Evolutionary conservation across 192 early-diverging fungal genomes (phyloP), one percentile per base, ranked within the genome.

Genomic region (Oehlia diaphana): DNA sequence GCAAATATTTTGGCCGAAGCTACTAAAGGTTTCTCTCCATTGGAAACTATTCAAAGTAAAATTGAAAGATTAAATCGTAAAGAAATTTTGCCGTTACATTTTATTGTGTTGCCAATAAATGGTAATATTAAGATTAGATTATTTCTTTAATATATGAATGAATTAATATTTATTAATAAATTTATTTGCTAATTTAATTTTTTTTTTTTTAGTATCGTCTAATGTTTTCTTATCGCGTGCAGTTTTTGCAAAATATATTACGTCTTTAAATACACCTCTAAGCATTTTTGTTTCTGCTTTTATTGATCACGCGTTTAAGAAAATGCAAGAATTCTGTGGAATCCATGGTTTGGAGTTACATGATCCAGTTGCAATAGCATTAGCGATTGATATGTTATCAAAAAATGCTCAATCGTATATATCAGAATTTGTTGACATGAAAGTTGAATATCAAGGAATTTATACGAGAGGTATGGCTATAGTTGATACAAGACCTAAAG

Each of bases 401-500:
- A 80, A 70, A 16, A 73, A 71, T 53, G 67, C 81, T 23, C 80
- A 49, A 50, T 64, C 4, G 74, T 78, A 26, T 77, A 74, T 16
- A 14, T 63, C 8, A 68, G 66, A 87, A 61, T 83, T 81, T 64
- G 72, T 81, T 26, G 88, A 89, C 42, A 77, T 89, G 63, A 80
- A 83, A 23, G 82, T 89, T 26, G 88, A 89, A 71, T 62, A 78
- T 2, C 71, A 83, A 33, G 88, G 88, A 2, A 67, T 50, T 2
- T 83, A 86, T 77, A 87, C 88, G 0, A 72, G 79, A 14, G 88
- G 88, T 5, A 88, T 88, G 87, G n/a, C 79, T 5, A 79, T 84
- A 35, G 67, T 81, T 21, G 84, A 84, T 31, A 73, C 76, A 26
- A 71, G 84, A 49, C 69, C 37, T 42, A 78, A 79, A 62, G 74